Conservation (phyloP, 768 basidiomycete species). For the Phaffia tasmanica region DNA sequence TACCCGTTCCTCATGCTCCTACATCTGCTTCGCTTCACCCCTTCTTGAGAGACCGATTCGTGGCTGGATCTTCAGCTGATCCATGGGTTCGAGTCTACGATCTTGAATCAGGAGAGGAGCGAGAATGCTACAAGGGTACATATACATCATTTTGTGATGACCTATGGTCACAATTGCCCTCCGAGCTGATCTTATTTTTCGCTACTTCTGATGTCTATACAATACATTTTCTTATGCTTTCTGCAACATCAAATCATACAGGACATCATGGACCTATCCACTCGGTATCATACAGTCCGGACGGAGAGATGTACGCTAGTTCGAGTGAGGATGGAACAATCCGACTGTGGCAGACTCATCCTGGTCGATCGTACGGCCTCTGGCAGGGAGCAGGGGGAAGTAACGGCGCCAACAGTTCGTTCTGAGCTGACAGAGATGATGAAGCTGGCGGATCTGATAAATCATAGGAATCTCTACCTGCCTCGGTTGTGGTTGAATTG, state of each 20-base stretch:
- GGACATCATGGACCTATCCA: slow-evolving; percentile 97
- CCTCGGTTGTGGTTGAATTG: no score
- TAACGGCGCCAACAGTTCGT: no score
- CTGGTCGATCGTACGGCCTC: slow-evolving; percentile 21
- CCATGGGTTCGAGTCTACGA: slow-evolving; percentile 96
- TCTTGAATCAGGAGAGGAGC: slow-evolving; percentile 69
- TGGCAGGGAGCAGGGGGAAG: slow-evolving; percentile 13
- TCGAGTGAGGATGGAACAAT: slow-evolving; percentile 62
- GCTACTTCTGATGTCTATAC: background rate
- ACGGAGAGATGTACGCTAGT: slow-evolving; percentile 76
- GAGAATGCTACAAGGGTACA: slow-evolving; percentile 38
- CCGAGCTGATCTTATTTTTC: background rate
- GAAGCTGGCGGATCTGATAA: no score
- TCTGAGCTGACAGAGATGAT: no score
- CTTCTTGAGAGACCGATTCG: slow-evolving; percentile 72
- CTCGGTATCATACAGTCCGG: slow-evolving; percentile 50
- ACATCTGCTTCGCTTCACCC: slow-evolving; percentile 95
- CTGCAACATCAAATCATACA: slow-evolving; percentile 45
- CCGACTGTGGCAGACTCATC: slow-evolving; percentile 25
- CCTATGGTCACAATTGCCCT: background rate
- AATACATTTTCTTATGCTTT: slow-evolving; percentile 36
- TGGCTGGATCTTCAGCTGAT: slow-evolving; percentile 77
- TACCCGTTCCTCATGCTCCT: slow-evolving; percentile 71
- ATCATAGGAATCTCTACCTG: no score
- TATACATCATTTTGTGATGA: background rate